Percentiles rank a stretch among this genome's conserved stretches.
Conservation (phyloP, 2,329 filamentous ascomycete genomes). For the Colletotrichum musicola region DNA sequence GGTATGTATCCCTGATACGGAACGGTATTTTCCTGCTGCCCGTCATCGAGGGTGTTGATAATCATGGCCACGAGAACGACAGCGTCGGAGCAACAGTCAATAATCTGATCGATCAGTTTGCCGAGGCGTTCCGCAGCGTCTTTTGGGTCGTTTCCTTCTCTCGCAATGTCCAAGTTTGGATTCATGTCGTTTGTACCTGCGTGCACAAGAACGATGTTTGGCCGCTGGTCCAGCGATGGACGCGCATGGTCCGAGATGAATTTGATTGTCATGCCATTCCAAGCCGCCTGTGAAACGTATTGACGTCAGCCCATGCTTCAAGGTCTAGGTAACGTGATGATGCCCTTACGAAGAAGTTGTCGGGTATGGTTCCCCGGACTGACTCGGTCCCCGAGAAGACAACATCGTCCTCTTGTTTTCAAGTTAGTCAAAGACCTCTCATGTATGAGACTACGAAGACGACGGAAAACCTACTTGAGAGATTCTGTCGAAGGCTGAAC, state of each 20-base stretch:
- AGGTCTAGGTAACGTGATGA: no score
- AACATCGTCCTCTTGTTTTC: slow-evolving; percentile 42
- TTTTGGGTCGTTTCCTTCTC: slow-evolving; percentile 49
- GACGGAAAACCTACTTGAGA: slow-evolving; percentile 43
- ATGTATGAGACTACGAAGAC: background rate
- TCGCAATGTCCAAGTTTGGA: slow-evolving; percentile 42
- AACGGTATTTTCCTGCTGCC: slow-evolving; percentile 43
- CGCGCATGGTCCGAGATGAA: slow-evolving; percentile 49
- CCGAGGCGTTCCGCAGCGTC: slow-evolving; percentile 47
- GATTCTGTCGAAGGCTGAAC: slow-evolving; percentile 44
- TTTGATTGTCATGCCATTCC: slow-evolving; percentile 53
- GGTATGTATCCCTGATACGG: slow-evolving; percentile 48
- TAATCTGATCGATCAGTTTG: slow-evolving; percentile 49
- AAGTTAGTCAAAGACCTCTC: background rate
- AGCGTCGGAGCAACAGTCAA: slow-evolving; percentile 48
- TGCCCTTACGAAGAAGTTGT: slow-evolving; percentile 49
- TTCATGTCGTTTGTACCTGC: slow-evolving; percentile 56
- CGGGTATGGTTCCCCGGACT: slow-evolving; percentile 45
- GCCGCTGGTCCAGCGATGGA: slow-evolving; percentile 48
- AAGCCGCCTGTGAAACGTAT: slow-evolving; percentile 46
- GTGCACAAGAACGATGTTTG: slow-evolving; percentile 52
- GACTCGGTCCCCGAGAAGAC: slow-evolving; percentile 49
- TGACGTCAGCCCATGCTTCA: no score
- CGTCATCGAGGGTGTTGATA: slow-evolving; percentile 45
- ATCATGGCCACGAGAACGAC: slow-evolving; percentile 52